Conservation (phyloP, 73 alveolate species). For the Symbiodinium natans region DNA sequence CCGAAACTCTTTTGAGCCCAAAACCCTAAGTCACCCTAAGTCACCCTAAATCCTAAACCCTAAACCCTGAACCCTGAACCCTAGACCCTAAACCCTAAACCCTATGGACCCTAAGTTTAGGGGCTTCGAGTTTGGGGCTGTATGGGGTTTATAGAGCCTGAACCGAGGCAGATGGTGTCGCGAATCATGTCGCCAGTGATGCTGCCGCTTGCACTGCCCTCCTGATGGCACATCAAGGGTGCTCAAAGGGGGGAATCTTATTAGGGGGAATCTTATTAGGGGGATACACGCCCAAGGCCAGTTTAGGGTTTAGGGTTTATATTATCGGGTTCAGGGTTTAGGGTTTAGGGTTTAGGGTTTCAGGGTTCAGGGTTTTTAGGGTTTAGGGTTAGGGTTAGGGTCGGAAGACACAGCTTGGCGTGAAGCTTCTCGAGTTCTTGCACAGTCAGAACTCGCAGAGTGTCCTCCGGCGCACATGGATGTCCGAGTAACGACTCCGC, state of each 20-base stretch:
- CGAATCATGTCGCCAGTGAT: constrained; percentile 70
- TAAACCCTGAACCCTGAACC: no score
- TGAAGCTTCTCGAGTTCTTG: no score
- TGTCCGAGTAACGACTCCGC: no score
- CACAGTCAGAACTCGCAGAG: no score
- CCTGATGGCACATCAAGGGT: background rate
- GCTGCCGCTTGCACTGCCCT: constrained; percentile 47
- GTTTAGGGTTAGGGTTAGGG: background rate
- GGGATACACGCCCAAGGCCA: no score
- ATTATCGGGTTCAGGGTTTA: background rate
- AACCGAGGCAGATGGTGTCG: constrained; percentile 19
- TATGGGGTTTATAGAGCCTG: background rate
- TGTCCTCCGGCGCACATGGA: no score
- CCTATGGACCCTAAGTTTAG: no score
- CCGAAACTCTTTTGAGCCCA: no score
- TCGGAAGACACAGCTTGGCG: no score
- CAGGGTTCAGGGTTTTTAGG: background rate
- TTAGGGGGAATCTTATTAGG: background rate
- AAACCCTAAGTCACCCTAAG: no score
- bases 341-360: background rate
- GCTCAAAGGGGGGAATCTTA: background rate
- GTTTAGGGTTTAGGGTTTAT: background rate
- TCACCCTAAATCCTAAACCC: no score
- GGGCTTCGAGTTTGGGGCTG: background rate
- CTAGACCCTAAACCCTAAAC: no score